Evolutionary conservation across 2,329 filamentous ascomycete genomes (phyloP), one percentile per base, ranked within the genome.

Genomic region (Fusarium nygamai): DNA sequence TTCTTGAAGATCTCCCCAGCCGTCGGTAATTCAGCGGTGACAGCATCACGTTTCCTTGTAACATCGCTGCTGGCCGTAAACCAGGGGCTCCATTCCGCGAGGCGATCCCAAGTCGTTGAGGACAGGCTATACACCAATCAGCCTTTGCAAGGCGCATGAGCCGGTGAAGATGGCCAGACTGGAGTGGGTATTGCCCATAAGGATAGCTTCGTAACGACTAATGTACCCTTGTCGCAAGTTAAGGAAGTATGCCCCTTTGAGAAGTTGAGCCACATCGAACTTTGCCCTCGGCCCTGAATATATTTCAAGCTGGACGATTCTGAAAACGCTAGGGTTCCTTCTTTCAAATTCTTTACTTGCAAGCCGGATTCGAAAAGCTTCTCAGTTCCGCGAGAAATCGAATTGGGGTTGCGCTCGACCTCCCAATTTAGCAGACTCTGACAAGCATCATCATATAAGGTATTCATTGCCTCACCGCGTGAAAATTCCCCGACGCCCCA

Each of bases 141-240:
- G 67, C 66, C 69, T 67, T 41, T 58, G 63, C 59, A 50, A 65
- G 67, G 69, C 56, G 50, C 43, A 62, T 72, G 70, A 76, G 72
- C 62, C 66, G 43, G 51, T 50, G 54, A 62, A 60, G 44, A 70
- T 69, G 69, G 61, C 59, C 76, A 71, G 67, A 73, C 67, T 75
- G 43, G 54, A 61, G 73, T 76, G 74, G 77, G 69, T 62, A 75
- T 56, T 44, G 57, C 31, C 63, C 39, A 41, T 61, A 22, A 53
- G 47, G 27, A 75, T 73, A 57, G 60, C 72, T 72, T 76, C 63
- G 58, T 53, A 65, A 63, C 69, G 58, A 69, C 56, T 43, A 69
- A 70, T 36, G 50, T 39, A 78, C 69, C 75, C 75, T 77, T 77
- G 74, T 78, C 74, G 59, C 46, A 50, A 53, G 47, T 64, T 56